Conservation (phyloP, 2,329 filamentous ascomycete species). For the Cladophialophora psammophila region DNA sequence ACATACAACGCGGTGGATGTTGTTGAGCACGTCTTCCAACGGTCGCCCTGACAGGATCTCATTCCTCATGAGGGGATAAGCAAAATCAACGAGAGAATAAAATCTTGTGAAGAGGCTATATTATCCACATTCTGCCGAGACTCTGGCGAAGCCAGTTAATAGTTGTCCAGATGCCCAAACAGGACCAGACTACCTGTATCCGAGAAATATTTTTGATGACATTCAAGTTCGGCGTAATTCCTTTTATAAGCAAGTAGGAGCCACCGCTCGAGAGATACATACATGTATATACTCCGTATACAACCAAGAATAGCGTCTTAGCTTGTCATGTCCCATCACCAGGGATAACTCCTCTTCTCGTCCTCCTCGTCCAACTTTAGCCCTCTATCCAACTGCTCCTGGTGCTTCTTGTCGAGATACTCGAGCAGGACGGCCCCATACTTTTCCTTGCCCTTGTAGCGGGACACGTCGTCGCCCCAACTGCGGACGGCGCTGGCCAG, state of each 20-base stretch:
- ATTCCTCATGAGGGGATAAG: too few species aligned
- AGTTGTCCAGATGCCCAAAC: too few species aligned
- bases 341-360: slow-evolving; percentile 69
- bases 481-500: slow-evolving; percentile 80
- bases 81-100: too few species aligned
- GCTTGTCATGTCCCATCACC: slow-evolving; percentile 39
- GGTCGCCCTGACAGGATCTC: too few species aligned
- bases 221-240: too few species aligned
- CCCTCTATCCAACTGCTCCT: slow-evolving; percentile 73
- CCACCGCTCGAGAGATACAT: not conserved
- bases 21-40: not conserved
- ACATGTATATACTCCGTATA: not conserved
- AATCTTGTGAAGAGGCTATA: too few species aligned
- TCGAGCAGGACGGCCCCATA: slow-evolving; percentile 77
- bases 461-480: slow-evolving; percentile 78
- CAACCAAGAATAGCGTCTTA: too few species aligned
- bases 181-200: too few species aligned
- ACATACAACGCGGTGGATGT: not conserved
- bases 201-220: too few species aligned
- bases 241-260: too few species aligned
- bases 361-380: slow-evolving; percentile 69
- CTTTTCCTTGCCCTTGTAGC: slow-evolving; percentile 79
- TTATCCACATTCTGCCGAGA: too few species aligned
- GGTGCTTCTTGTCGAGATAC: slow-evolving; percentile 76
- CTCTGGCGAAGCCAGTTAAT: too few species aligned